Evolutionary conservation across 1,139 yeast species (phyloP).

Genomic region (Geotrichum restrictum): DNA sequence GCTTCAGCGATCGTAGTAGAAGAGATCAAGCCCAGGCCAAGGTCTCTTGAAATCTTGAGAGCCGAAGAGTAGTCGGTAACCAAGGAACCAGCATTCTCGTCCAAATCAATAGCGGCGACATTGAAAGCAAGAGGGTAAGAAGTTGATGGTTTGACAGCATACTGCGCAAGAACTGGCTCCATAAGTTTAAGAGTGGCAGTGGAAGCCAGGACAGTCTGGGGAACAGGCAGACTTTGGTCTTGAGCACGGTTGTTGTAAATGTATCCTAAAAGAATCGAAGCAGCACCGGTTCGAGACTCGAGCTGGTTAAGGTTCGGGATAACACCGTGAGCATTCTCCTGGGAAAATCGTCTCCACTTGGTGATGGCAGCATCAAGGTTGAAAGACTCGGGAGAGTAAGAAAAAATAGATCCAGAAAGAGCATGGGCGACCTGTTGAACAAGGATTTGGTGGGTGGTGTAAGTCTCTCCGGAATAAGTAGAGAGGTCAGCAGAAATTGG

Average conservation of each 20-base stretch:
- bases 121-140: constrained; percentile 53
- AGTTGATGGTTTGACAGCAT: constrained; percentile 35
- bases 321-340: constrained; percentile 51
- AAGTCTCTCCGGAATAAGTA: constrained; percentile 29
- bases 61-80: constrained; percentile 67
- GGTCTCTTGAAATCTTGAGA: constrained; percentile 56
- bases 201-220: constrained; percentile 54
- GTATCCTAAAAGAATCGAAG: constrained; percentile 74
- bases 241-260: constrained; percentile 38
- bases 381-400: constrained; percentile 62
- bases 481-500: constrained; percentile 27
- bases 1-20: constrained; percentile 49
- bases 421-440: constrained; percentile 65
- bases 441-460: constrained; percentile 54
- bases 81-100: constrained; percentile 48
- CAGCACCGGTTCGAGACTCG: constrained; percentile 83
- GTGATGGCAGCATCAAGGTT: constrained; percentile 58
- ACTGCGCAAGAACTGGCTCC: constrained; percentile 52
- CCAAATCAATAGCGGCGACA: constrained; percentile 70
- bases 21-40: constrained; percentile 68
- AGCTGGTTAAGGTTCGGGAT: constrained; percentile 59
- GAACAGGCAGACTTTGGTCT: constrained; percentile 24
- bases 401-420: constrained; percentile 60
- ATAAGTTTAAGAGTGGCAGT: constrained; percentile 64
- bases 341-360: constrained; percentile 52